Evolutionary conservation across 192 early-diverging fungal genomes (phyloP), one percentile per base, ranked within the genome.

Genomic region (Coemansia sp.): DNA sequence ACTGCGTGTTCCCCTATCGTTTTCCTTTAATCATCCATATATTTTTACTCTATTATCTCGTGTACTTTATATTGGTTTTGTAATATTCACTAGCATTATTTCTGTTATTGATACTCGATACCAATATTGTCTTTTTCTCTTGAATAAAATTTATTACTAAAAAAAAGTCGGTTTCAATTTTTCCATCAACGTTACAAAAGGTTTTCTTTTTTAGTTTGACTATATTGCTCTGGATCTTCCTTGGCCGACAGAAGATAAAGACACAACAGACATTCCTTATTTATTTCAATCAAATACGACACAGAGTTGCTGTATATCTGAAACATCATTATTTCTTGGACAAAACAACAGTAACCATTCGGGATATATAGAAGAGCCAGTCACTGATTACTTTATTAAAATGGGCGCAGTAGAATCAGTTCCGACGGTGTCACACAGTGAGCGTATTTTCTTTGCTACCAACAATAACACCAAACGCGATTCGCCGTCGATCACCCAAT

Each of bases 371-470:
- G 7, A 38, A 38, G 22, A 25, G 22, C 10, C 36, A 5, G 36
- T 38, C 36, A 8, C 36, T 5, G 36, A 38, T 38, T 8, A 11
- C 36, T 38, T 38, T 25, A 25, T 25, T 38, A 11, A 38, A 49
- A 77, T 77, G 76, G 76, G 76, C 4, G 76, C 70, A 7, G 76
- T 77, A 11, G 76, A 77, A 29, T 77, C 76, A 16, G 36, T 77
- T 14, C 76, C 66, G 28, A n/a, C 71, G 55, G 33, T 56, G 3
- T 63, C 59, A 14, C 69, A 77, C 34, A 49, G 68, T 42, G 40
- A 66, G 28, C 22, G 32, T 31, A 49, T 60, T 48, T 50, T 62
- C 10, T 32, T 72, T 0, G 64, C 65, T 59, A 60, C 60, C 51
- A 17, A 28, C 5, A 32, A 57, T 20, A 66, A 36, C 45, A 54